Conservation (phyloP, 129 eudicot species). For the Saussurea involucrata region DNA sequence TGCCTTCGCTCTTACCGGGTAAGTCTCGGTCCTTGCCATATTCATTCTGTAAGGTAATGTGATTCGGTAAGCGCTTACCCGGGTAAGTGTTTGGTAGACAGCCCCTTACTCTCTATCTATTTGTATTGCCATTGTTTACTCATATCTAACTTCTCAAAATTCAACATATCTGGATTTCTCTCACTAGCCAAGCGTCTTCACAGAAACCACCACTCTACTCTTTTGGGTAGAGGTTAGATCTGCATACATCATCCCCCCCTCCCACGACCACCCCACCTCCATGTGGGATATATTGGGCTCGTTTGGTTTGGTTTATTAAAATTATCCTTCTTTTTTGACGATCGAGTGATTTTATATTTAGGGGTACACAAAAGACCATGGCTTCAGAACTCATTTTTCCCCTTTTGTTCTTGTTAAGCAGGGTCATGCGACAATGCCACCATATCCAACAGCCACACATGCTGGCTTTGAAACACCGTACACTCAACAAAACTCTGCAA, state of each 20-base stretch:
- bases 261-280: not conserved
- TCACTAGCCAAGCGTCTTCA: not conserved
- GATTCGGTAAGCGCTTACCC: too few relatives aligned
- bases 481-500: slow-evolving; percentile 6
- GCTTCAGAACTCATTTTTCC: not conserved
- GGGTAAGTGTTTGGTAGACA: too few relatives aligned
- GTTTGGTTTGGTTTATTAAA: not conserved
- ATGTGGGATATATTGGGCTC: not conserved
- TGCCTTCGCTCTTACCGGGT: too few relatives aligned
- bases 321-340: too few relatives aligned
- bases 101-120: not conserved
- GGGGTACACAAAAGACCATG: not conserved
- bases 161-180: not conserved
- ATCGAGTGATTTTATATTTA: not conserved
- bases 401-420: slow-evolving; percentile 12
- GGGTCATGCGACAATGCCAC: slow-evolving; percentile 38
- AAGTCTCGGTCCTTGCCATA: too few relatives aligned
- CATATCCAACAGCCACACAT: not conserved
- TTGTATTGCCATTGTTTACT: not conserved
- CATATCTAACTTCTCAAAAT: not conserved
- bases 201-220: not conserved
- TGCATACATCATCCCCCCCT: not conserved
- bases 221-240: not conserved
- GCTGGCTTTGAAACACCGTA: slow-evolving; percentile 17
- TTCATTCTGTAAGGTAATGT: too few relatives aligned